phyloP scores from a whole-genome alignment of 176 grass and related monocot genomes.

The Melocanna baccifera region DNA sequence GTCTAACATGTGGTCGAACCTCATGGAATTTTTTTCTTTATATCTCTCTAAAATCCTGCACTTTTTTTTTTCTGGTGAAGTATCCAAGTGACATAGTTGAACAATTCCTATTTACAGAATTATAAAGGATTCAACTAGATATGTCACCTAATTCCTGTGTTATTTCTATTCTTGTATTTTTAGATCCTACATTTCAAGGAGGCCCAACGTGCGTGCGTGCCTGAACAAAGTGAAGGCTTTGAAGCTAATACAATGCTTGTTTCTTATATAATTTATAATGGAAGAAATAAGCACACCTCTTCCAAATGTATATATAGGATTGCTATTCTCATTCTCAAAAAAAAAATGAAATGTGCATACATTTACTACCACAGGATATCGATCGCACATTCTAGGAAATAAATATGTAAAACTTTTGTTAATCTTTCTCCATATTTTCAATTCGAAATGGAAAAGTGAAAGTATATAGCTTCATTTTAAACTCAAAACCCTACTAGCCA shows the following conservation, averaged over 20 bases:
- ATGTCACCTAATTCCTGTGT: too few relatives aligned
- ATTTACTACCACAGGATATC: not conserved
- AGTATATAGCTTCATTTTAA: not conserved
- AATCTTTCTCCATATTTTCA: not conserved
- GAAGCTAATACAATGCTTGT: not conserved
- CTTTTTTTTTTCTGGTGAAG: too few relatives aligned
- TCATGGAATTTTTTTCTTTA: too few relatives aligned
- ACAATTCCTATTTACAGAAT: too few relatives aligned
- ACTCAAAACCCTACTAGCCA: not conserved
- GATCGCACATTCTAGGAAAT: not conserved
- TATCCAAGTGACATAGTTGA: too few relatives aligned
- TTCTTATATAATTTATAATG: not conserved
- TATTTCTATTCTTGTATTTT: too few relatives aligned
- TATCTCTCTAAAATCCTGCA: too few relatives aligned
- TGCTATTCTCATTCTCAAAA: not conserved
- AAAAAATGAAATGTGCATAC: not conserved
- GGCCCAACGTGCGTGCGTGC: not conserved
- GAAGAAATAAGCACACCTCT: not conserved
- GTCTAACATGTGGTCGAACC: too few relatives aligned
- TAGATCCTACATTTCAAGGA: too few relatives aligned
- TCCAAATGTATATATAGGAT: not conserved
- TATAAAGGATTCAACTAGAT: too few relatives aligned
- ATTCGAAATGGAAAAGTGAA: not conserved
- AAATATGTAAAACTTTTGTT: not conserved
- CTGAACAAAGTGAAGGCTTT: not conserved